A percentile compares a stretch with the other conserved stretches of the same genome.
Evolutionary conservation across 169 alveolate genomes (phyloP).

Genomic region (Plasmodium fragile): DNA sequence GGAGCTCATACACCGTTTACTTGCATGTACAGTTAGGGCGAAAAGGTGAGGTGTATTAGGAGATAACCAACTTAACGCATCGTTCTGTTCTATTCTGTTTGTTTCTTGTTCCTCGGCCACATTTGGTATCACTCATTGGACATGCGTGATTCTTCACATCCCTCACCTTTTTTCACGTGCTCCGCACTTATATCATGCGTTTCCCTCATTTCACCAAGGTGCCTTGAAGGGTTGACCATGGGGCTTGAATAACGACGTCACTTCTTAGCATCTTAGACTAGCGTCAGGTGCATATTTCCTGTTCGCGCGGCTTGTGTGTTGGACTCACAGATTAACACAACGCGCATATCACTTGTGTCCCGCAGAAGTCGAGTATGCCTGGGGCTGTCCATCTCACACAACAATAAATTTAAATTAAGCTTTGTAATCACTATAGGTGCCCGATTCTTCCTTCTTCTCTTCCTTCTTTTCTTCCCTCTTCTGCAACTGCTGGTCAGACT

Average conservation of each 20-base stretch:
- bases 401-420: constrained; percentile 15
- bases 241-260: neutral
- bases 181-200: neutral
- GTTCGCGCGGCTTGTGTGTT: neutral
- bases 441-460: neutral
- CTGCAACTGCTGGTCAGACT: neutral
- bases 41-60: neutral
- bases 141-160: neutral
- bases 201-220: neutral
- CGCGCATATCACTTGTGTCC: neutral
- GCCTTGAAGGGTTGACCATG: neutral
- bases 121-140: neutral
- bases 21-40: neutral
- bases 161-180: neutral
- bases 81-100: neutral
- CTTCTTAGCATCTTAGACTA: neutral
- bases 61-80: neutral
- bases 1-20: neutral
- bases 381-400: neutral
- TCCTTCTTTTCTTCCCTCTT: neutral
- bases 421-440: constrained; percentile 19
- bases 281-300: neutral
- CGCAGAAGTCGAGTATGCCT: neutral
- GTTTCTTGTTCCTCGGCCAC: neutral
- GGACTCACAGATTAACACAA: neutral